Evolutionary conservation across 305 asterid genomes (phyloP).

Genomic region (Rubia peregrina): DNA sequence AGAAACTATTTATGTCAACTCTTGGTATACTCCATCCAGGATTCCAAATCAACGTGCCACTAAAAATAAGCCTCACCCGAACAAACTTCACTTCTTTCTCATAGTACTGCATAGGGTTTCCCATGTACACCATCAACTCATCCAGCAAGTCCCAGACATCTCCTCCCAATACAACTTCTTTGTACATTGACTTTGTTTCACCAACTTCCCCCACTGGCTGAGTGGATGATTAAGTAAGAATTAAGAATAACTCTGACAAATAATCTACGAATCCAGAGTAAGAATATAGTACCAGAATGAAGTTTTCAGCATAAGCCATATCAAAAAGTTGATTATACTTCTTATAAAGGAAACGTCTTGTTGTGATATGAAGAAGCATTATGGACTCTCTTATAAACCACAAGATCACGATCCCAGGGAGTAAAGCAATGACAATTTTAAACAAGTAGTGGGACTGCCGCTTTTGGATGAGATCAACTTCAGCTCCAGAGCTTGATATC

Average conservation of each 20-base stretch:
- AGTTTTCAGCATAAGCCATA: conserved; percentile 92
- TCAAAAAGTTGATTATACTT: conserved; percentile 83
- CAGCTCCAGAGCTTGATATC: conserved; percentile 82
- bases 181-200: conserved; percentile 83
- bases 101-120: conserved; percentile 91
- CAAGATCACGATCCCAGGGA: conserved; percentile 82
- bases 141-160: conserved; percentile 99
- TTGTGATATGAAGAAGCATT: conserved; percentile 72
- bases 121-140: conserved; percentile 93
- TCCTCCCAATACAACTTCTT: conserved; percentile 95
- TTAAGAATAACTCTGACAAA: conserved; percentile 15
- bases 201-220: conserved; percentile 93
- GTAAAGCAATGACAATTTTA: conserved; percentile 62
- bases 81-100: conserved; percentile 93
- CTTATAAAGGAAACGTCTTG: conserved; percentile 73
- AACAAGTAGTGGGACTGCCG: conserved; percentile 81
- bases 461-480: conserved; percentile 93
- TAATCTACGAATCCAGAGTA: conserved; percentile 1
- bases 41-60: conserved; percentile 8
- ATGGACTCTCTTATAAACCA: conserved; percentile 89
- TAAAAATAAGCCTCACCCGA: conserved; percentile 48
- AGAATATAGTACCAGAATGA: conserved; percentile 60
- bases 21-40: conserved; percentile 13
- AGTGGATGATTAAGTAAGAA: conserved; percentile 27
- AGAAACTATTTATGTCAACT: conserved; percentile 11